phyloP scores from a whole-genome alignment of 345 rosid species.

The Raphanus sativus region DNA sequence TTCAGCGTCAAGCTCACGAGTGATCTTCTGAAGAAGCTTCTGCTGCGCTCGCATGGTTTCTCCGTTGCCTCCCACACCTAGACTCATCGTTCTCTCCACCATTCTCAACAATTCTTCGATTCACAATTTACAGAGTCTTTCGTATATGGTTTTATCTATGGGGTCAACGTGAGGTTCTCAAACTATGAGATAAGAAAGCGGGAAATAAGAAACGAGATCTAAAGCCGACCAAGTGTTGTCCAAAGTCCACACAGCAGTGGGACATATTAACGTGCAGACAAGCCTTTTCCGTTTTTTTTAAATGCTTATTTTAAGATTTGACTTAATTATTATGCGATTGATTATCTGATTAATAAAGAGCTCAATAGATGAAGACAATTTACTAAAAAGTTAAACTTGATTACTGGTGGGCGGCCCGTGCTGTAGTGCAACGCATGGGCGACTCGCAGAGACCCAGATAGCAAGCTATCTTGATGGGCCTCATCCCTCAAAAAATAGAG shows the following conservation, averaged over 20 bases:
- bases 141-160: not conserved
- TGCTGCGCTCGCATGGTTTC: slow-evolving; percentile 68
- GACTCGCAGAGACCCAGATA: slow-evolving; percentile 13
- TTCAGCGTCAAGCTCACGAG: slow-evolving; percentile 71
- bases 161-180: not conserved
- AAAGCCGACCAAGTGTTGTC: slow-evolving; percentile 13
- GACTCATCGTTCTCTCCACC: slow-evolving; percentile 45
- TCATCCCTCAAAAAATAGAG: slow-evolving; percentile 25
- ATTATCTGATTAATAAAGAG: no score
- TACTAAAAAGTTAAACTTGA: not conserved
- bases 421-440: slow-evolving; percentile 29
- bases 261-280: slow-evolving; percentile 21
- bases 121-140: not conserved
- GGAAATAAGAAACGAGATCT: not conserved
- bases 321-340: not conserved
- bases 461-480: slow-evolving; percentile 11
- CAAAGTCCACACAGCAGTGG: not conserved
- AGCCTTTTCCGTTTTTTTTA: not conserved
- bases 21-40: slow-evolving; percentile 74
- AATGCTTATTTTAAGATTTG: not conserved
- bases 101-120: slow-evolving; percentile 23
- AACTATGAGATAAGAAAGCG: not conserved
- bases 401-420: slow-evolving; percentile 25
- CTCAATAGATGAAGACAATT: no score
- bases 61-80: slow-evolving; percentile 39